Evolutionary conservation across 1,284 basidiomycete genomes (phyloP), one percentile per base, ranked within the genome.

Genomic region (Ganoderma lucidum): DNA sequence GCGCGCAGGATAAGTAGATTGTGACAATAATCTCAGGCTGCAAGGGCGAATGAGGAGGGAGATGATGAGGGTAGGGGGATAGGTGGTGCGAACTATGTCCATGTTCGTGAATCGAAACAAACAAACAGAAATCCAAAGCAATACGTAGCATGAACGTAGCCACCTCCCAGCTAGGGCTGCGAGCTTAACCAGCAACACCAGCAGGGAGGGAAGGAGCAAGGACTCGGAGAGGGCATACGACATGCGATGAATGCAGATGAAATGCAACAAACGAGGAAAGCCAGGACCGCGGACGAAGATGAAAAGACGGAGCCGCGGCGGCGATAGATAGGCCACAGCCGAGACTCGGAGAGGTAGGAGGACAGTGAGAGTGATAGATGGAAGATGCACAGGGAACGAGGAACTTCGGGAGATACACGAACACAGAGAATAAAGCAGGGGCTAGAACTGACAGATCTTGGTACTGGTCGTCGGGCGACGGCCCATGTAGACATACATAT

Each of bases 401-500:
- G 66, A 65, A 68, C 59, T 37, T 48, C 48, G 48, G 35, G 69
- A 68, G 64, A 68, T 69, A 69, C 60, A 67, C 60, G 66, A 65
- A 65, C 64, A 65, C 64, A 42, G 39, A 48, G 64, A 58, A 66
- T 66, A 64, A 64, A 69, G 67, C 69, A 68, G 53, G 41, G 48
- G 68, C 62, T 62, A 55, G 56, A 64, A 63, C 44, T 41, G 61
- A 63, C 56, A 68, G 51, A 64, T 70, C 68, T 68, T 63, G 66
- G 64, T 62, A 62, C 64, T 66, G 71, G 69, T 53, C 66, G 58
- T 45, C 19, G 63, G 39, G 32, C 15, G 65, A 67, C 69, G 67
- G 70, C 69, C 70, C 72, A 48, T 69, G 67, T 71, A 70, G 68
- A 71, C 70, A 66, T 71, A 71, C 70, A 73, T 70, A 73, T 68